Conservation (phyloP, 805 yeast genomes). For the Priceomyces carsonii region DNA sequence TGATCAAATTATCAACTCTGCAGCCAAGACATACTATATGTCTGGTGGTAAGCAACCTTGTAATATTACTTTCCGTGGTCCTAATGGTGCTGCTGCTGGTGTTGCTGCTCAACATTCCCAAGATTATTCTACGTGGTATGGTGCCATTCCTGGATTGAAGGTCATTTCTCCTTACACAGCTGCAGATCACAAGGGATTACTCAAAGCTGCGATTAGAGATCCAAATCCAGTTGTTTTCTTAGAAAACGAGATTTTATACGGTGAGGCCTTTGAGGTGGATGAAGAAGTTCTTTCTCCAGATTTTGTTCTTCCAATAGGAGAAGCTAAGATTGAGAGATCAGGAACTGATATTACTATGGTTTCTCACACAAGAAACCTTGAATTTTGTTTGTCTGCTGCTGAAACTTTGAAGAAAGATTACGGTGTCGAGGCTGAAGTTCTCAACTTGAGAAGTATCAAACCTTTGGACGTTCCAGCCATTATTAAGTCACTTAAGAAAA, state of each 20-base stretch:
- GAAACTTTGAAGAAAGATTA: conserved; percentile 77
- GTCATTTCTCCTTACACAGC: conserved; percentile 94
- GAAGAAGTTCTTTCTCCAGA: conserved; percentile 90
- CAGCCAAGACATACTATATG: conserved; percentile 98
- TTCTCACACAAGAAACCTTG: conserved; percentile 90
- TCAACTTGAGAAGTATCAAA: conserved; percentile 95
- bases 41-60: conserved; percentile 98
- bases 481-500: conserved; percentile 87
- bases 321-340: conserved; percentile 91
- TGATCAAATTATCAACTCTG: conserved; percentile 97
- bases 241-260: conserved; percentile 94
- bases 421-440: conserved; percentile 88
- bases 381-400: conserved; percentile 87
- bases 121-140: conserved; percentile 97
- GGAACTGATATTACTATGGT: conserved; percentile 91
- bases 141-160: conserved; percentile 96
- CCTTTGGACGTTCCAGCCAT: conserved; percentile 91
- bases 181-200: conserved; percentile 92
- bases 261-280: conserved; percentile 84
- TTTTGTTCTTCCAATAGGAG: conserved; percentile 88
- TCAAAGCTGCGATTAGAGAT: conserved; percentile 96
- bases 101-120: conserved; percentile 99
- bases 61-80: conserved; percentile 97
- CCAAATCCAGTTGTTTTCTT: conserved; percentile 96
- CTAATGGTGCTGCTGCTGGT: conserved; percentile 99